Conservation (phyloP, 2,329 filamentous ascomycete genomes). For the Fusarium sp. region DNA sequence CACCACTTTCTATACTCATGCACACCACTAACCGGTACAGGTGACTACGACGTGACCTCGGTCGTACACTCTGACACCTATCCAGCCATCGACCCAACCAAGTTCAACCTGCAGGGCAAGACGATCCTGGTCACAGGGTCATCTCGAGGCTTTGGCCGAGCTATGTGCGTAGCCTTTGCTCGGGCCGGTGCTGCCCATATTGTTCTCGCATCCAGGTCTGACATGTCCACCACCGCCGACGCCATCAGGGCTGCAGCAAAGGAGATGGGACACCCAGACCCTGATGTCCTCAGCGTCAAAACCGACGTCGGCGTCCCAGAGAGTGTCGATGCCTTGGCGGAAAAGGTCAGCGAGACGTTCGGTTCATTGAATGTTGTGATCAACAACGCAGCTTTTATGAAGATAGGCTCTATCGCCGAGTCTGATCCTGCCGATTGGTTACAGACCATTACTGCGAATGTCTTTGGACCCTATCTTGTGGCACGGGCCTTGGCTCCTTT, state of each 20-base stretch:
- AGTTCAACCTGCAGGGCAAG: constrained; percentile 10
- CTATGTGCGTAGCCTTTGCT: constrained; percentile 20
- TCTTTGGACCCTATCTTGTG: constrained; percentile 21
- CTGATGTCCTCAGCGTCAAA: constrained; percentile 5
- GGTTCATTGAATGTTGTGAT: constrained; percentile 18
- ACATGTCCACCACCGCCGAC: constrained; percentile 2
- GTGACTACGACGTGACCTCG: constrained; percentile 17
- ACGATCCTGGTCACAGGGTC: constrained; percentile 19
- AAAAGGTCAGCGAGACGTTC: neutral
- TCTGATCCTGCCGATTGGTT: constrained; percentile 22
- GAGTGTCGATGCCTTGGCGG: constrained; percentile 12
- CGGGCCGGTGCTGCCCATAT: constrained; percentile 12
- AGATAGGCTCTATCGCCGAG: constrained; percentile 7
- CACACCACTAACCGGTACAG: neutral
- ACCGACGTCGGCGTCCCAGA: constrained; percentile 14
- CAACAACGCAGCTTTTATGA: constrained; percentile 30
- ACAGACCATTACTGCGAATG: constrained; percentile 6
- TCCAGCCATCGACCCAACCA: constrained; percentile 16
- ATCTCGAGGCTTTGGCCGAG: constrained; percentile 20
- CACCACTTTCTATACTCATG: rapidly evolving
- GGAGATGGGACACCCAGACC: neutral
- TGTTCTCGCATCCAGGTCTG: constrained; percentile 6
- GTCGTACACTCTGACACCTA: constrained; percentile 16
- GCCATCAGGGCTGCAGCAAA: constrained; percentile 9
- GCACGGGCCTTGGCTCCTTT: constrained; percentile 8